phyloP scores from a whole-genome alignment of 2,329 filamentous ascomycete genomes.

The Penicillium verrucosum region DNA sequence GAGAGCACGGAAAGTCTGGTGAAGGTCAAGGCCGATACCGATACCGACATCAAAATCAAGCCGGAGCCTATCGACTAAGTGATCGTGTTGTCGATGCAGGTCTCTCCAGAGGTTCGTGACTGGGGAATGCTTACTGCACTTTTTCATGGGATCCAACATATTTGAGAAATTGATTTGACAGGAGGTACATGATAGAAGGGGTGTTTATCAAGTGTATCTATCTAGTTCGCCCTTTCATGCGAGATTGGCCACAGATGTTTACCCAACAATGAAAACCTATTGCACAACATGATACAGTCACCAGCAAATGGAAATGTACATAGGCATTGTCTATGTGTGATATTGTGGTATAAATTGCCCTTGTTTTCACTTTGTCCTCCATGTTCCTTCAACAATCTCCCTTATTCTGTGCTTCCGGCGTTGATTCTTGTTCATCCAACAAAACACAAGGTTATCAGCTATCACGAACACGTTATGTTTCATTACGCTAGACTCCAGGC shows the following conservation, averaged over 20 bases:
- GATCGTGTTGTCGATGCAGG: not conserved
- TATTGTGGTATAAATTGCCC: not conserved
- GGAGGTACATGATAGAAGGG: not conserved
- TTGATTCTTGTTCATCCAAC: not conserved
- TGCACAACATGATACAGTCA: not conserved
- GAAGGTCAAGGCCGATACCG: not conserved
- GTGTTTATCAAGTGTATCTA: not conserved
- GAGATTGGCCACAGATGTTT: not conserved
- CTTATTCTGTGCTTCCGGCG: not conserved
- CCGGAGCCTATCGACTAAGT: not conserved
- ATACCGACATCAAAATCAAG: not conserved
- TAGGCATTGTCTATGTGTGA: not conserved
- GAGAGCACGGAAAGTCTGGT: not conserved
- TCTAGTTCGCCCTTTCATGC: not conserved
- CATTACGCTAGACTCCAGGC: accelerated
- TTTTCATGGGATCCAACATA: too few species aligned
- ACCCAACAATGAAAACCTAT: not conserved
- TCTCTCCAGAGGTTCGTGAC: not conserved
- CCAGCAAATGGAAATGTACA: not conserved
- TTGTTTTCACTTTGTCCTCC: not conserved
- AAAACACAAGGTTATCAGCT: not conserved
- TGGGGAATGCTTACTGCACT: too few species aligned
- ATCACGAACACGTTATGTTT: not conserved
- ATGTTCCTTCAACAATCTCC: not conserved
- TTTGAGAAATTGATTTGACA: not conserved